phyloP scores from a whole-genome alignment of 306 rosid genomes.

The Castanospermum australe region DNA sequence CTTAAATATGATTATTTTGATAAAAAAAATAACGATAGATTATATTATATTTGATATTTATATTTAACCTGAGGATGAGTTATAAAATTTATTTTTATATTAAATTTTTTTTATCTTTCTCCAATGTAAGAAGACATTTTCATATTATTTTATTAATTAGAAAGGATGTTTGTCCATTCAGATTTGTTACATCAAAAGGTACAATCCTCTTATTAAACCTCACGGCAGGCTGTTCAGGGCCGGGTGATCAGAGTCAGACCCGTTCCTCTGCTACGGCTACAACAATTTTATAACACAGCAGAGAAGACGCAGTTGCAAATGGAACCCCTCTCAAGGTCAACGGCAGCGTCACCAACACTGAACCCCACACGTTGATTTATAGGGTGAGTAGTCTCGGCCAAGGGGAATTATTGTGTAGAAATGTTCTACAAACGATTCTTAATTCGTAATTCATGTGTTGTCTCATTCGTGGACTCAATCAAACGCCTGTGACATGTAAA shows the following conservation, averaged over 20 bases:
- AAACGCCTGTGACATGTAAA: background rate
- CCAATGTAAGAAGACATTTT: too few relatives aligned
- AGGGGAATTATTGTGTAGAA: background rate
- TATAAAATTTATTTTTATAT: too few relatives aligned
- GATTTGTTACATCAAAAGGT: background rate
- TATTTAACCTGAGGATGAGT: too few relatives aligned
- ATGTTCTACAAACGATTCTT: background rate
- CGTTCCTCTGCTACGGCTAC: background rate
- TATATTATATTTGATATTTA: too few relatives aligned
- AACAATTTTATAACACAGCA: background rate
- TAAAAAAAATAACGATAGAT: too few relatives aligned
- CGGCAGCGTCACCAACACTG: background rate
- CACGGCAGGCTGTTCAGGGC: too few relatives aligned
- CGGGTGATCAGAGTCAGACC: background rate
- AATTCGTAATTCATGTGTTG: background rate
- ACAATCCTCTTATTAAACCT: background rate
- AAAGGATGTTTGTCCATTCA: too few relatives aligned
- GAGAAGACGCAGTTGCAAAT: background rate
- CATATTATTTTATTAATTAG: too few relatives aligned
- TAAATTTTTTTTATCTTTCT: too few relatives aligned
- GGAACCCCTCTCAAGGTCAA: background rate
- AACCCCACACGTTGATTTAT: conserved; percentile 16
- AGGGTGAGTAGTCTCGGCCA: background rate
- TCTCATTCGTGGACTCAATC: background rate
- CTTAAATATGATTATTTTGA: too few relatives aligned